Base-by-base conservation (phyloP, 768 basidiomycete genomes). In the Trametes elegans region DNA sequence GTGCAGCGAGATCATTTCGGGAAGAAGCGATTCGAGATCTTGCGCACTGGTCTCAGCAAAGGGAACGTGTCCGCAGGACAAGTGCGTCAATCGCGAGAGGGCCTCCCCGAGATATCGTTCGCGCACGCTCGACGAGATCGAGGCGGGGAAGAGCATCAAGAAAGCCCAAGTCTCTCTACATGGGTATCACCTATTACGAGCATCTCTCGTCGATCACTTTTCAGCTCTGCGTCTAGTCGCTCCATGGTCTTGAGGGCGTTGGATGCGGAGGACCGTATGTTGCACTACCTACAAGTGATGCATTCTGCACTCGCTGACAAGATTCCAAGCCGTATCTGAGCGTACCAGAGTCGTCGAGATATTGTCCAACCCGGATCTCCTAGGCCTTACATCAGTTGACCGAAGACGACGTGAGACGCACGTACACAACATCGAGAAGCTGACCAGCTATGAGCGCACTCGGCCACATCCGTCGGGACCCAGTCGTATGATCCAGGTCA, bases 1-100 rank as follows among this genome's bases (percentile, higher is more conserved):
- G 68, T 75, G 27, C 83, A 88, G 57, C 85, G 79, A 55, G 73
- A 71, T 16, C 81, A 82, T 57, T 89, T 89, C 60, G 78, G 82
- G 29, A 78, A 76, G 50, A 81, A 83, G 59, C 77, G 81, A 24
- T 74, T 88, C 29, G 71, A 83, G 57, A 69, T 85, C 54, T 64
- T 81, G 10, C 72, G 78, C 2, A 64, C 59, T 23, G 62, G 66
- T 28, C 53, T 68, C 16, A 52, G 57, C 41, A 58, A 54, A 29
- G 24, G 49, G 10, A 23, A 34, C 23, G 19, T 21, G 8, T 28
- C 29, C 8, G 28, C 39, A 23, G 10, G 42, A 6, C 29, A 7
- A 5, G 21, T 13, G 7, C 21, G 41, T 11, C 16, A 13, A 19
- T 19, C 29, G 27, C 18, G n/a, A 18, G 36, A 40, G 13, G 32